Evolutionary conservation across 2,329 filamentous ascomycete genomes (phyloP).

Genomic region (Sclerotinia nivalis): DNA sequence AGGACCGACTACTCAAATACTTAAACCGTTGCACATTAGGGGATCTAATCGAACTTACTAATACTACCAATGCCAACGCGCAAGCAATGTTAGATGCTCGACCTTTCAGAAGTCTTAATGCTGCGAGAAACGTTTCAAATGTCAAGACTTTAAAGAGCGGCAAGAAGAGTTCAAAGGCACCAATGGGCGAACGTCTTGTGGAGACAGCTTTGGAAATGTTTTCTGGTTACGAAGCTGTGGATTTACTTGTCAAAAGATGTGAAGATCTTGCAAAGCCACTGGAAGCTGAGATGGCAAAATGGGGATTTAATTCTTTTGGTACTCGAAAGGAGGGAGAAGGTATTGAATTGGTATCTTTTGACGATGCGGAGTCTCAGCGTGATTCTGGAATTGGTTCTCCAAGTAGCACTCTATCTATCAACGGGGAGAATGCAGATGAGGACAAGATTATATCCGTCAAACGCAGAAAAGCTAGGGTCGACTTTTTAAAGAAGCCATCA

Average conservation of each 20-base stretch:
- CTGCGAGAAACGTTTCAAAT: slow-evolving; percentile 65
- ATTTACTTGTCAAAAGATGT: slow-evolving; percentile 76
- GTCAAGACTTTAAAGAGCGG: slow-evolving; percentile 50
- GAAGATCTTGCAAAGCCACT: slow-evolving; percentile 70
- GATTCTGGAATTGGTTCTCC: slow-evolving; percentile 71
- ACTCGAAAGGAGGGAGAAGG: slow-evolving; percentile 55
- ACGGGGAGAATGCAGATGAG: slow-evolving; percentile 48
- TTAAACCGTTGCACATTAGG: slow-evolving; percentile 77
- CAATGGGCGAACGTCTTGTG: slow-evolving; percentile 66
- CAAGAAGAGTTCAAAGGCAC: slow-evolving; percentile 49
- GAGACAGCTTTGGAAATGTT: slow-evolving; percentile 72
- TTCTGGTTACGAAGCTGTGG: slow-evolving; percentile 77
- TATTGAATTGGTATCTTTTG: slow-evolving; percentile 55
- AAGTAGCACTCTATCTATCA: slow-evolving; percentile 42
- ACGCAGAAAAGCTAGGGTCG: slow-evolving; percentile 32
- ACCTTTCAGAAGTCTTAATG: slow-evolving; percentile 68
- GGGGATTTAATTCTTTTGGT: slow-evolving; percentile 67
- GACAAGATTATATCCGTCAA: slow-evolving; percentile 41
- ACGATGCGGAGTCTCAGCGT: slow-evolving; percentile 46
- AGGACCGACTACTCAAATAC: slow-evolving; percentile 68
- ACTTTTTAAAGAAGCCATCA: slow-evolving; percentile 58
- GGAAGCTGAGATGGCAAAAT: slow-evolving; percentile 62
- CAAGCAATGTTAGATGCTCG: slow-evolving; percentile 69
- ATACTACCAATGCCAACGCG: slow-evolving; percentile 68
- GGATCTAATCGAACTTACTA: slow-evolving; percentile 80